These are phyloP conservation scores for Terana coerulea DNA, from an alignment of 768 basidiomycete species.

Conservation along the genomic window DNA sequence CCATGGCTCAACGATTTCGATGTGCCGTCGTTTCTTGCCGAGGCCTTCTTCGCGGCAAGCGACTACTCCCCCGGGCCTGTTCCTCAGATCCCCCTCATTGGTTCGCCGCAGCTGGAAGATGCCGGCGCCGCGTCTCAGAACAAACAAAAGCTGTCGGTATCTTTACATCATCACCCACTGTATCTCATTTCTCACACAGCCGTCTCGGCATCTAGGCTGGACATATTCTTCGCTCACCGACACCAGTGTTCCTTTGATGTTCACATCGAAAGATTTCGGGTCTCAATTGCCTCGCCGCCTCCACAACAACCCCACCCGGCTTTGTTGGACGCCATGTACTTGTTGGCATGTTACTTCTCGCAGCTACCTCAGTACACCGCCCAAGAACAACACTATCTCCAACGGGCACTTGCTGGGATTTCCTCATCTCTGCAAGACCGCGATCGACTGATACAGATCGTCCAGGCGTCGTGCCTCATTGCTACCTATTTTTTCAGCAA, in stretches of 20 bases:
- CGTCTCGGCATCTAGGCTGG: conserved; percentile 35
- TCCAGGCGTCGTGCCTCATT: conserved; percentile 58
- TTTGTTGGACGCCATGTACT: conserved; percentile 57
- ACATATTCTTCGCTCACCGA: conserved; percentile 52
- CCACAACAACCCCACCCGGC: conserved; percentile 47
- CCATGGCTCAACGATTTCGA: conserved; percentile 12
- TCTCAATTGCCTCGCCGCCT: conserved; percentile 25
- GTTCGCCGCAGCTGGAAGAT: conserved; percentile 22
- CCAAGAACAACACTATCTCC: conserved; percentile 46
- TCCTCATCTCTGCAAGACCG: conserved; percentile 49
- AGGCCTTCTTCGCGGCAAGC: not conserved
- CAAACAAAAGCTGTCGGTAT: conserved; percentile 34
- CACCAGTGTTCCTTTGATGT: conserved; percentile 59
- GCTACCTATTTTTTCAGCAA: conserved; percentile 59
- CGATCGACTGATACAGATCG: conserved; percentile 53
- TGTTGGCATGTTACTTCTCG: conserved; percentile 55
- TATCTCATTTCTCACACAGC: conserved; percentile 1
- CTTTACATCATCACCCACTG: conserved; percentile 8
- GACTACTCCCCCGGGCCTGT: not conserved
- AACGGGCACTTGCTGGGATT: conserved; percentile 47
- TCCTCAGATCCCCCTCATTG: conserved; percentile 6
- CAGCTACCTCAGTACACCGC: conserved; percentile 36
- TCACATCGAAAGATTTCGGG: conserved; percentile 41
- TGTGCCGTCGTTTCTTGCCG: conserved; percentile 7
- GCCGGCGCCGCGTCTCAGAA: conserved; percentile 26